Conservation (phyloP, 2,329 filamentous ascomycete species). For the Neofusicoccum laricinum region DNA sequence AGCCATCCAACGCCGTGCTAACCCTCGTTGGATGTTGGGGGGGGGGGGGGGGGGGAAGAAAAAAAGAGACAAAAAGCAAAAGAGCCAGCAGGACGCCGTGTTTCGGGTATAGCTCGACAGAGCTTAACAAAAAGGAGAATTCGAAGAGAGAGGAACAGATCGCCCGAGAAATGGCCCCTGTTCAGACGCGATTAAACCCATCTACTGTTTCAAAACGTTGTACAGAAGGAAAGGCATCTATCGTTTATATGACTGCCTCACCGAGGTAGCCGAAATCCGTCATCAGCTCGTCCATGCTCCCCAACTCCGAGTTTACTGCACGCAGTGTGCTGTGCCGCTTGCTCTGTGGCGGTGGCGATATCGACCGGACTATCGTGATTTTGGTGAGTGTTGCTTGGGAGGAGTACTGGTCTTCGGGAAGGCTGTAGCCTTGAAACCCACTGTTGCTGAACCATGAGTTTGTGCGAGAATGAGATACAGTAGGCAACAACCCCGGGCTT, state of each 20-base stretch:
- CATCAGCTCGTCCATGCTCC: conserved; percentile 6
- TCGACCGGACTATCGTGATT: conserved; percentile 1
- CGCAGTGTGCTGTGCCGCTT: not conserved
- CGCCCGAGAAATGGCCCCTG: not conserved
- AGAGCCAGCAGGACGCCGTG: not conserved
- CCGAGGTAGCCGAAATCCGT: conserved; percentile 12
- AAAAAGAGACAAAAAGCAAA: not conserved
- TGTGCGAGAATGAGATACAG: not conserved
- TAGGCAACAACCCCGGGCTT: not conserved
- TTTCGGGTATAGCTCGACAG: not conserved
- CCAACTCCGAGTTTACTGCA: not conserved
- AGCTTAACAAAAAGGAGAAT: not conserved
- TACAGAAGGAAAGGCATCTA: not conserved
- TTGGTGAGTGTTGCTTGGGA: conserved; percentile 30
- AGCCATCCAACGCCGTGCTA: conserved; percentile 6
- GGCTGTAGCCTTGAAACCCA: conserved; percentile 33
- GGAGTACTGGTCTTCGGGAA: conserved; percentile 27
- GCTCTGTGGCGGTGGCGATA: not conserved
- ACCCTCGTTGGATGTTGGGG: not conserved
- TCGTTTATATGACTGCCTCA: not conserved
- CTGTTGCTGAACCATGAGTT: conserved; percentile 1
- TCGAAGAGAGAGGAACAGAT: not conserved
- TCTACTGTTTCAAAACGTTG: not conserved
- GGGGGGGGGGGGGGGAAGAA: too few species aligned
- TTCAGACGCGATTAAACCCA: not conserved